Conservation (phyloP, 306 rosid genomes). For the Vicia faba region DNA sequence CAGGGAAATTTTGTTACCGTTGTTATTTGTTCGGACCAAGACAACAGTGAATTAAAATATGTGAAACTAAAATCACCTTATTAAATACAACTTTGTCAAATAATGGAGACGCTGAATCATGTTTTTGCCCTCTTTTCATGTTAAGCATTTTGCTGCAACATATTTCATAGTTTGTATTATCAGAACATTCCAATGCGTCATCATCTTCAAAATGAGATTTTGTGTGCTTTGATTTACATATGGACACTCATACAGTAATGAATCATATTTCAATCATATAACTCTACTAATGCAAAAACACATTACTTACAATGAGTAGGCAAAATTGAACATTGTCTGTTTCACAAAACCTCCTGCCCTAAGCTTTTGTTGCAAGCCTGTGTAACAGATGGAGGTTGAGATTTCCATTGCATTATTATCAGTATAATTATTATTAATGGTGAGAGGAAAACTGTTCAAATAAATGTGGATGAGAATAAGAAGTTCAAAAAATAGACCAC, state of each 20-base stretch:
- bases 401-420: neutral
- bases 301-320: constrained; percentile 70
- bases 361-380: constrained; percentile 78
- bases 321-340: constrained; percentile 72
- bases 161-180: constrained; percentile 9
- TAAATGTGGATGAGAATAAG: neutral
- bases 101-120: constrained; percentile 65
- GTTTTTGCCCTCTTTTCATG: constrained; percentile 61
- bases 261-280: neutral
- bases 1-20: neutral
- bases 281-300: constrained; percentile 6
- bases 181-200: constrained; percentile 16
- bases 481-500: constrained; percentile 15
- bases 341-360: constrained; percentile 66
- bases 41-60: neutral
- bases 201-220: neutral
- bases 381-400: constrained; percentile 29
- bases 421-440: neutral
- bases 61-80: constrained; percentile 55
- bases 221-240: neutral
- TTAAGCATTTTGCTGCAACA: constrained; percentile 65
- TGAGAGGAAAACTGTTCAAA: constrained; percentile 5
- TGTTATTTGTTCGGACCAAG: constrained; percentile 33
- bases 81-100: constrained; percentile 73
- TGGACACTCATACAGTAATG: neutral